Conservation (phyloP, 805 yeast genomes). For the Tetrapisispora nanseiensis region DNA sequence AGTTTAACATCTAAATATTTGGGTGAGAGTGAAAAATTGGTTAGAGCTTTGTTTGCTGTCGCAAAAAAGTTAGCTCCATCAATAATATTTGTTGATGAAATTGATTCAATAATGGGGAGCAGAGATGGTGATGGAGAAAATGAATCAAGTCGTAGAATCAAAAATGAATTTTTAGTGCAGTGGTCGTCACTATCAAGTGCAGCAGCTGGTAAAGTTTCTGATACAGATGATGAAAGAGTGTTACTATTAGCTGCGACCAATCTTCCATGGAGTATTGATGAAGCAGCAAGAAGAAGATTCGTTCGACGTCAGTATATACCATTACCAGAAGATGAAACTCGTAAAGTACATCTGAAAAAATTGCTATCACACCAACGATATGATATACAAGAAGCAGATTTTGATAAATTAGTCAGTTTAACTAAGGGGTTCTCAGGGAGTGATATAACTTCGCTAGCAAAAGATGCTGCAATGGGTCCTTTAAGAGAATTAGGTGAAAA, state of each 20-base stretch:
- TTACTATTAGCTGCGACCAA: conserved; percentile 91
- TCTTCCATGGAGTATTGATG: conserved; percentile 94
- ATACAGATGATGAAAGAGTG: conserved; percentile 48
- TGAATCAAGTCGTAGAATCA: conserved; percentile 81
- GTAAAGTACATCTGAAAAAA: conserved; percentile 59
- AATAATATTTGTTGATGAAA: conserved; percentile 91
- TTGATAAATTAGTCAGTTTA: conserved; percentile 45
- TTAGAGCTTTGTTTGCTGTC: conserved; percentile 74
- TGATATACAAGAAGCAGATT: conserved; percentile 54
- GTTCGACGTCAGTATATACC: conserved; percentile 90
- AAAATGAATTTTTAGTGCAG: conserved; percentile 86
- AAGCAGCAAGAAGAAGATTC: conserved; percentile 90
- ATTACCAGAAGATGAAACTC: conserved; percentile 77
- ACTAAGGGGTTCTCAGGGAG: conserved; percentile 88
- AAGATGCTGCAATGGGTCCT: conserved; percentile 98
- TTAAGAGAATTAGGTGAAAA: conserved; percentile 81
- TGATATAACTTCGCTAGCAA: conserved; percentile 86
- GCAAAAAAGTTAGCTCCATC: conserved; percentile 86
- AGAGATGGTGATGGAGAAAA: conserved; percentile 52
- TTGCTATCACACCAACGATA: conserved; percentile 65
- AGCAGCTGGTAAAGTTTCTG: conserved; percentile 51
- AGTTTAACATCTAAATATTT: conserved; percentile 77
- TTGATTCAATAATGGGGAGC: conserved; percentile 78
- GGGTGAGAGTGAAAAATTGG: conserved; percentile 91
- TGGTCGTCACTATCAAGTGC: conserved; percentile 92